Conservation (phyloP, 2,329 filamentous ascomycete genomes). For the Aschersonia sp. region DNA sequence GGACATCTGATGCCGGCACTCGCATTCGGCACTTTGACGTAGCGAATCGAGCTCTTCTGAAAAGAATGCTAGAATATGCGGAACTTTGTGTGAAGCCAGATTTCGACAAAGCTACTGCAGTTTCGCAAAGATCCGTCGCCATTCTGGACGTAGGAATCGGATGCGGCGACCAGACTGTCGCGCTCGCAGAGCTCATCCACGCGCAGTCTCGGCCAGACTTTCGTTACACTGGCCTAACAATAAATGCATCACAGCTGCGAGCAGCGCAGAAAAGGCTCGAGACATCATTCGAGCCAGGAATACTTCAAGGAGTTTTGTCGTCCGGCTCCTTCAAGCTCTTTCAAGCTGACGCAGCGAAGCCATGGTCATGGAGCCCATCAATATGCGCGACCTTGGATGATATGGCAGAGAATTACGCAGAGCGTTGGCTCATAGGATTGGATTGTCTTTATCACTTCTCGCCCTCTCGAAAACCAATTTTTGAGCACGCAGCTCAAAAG, state of each 20-base stretch:
- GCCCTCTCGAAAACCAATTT: constrained; percentile 32
- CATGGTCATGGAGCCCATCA: constrained; percentile 22
- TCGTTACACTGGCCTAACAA: not conserved
- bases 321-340: constrained; percentile 21
- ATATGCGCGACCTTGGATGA: constrained; percentile 12
- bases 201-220: not conserved
- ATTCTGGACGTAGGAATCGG: constrained; percentile 24
- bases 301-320: not conserved
- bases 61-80: constrained; percentile 28
- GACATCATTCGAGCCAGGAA: too few species aligned
- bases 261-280: not conserved
- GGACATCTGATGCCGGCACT: constrained; percentile 15
- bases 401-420: constrained; percentile 11
- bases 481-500: constrained; percentile 22
- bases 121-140: constrained; percentile 9
- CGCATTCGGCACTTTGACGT: constrained; percentile 23
- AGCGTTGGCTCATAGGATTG: constrained; percentile 38
- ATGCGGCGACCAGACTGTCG: not conserved
- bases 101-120: not conserved
- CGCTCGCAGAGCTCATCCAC: not conserved
- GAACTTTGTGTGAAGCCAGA: constrained; percentile 17
- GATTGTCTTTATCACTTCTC: constrained; percentile 44
- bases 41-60: constrained; percentile 34
- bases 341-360: constrained; percentile 33
- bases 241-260: not conserved